A percentile compares a stretch with the other conserved stretches of the same genome.
Evolutionary conservation across 2,329 filamentous ascomycete genomes (phyloP).

Genomic region (Blumeria hordei): DNA sequence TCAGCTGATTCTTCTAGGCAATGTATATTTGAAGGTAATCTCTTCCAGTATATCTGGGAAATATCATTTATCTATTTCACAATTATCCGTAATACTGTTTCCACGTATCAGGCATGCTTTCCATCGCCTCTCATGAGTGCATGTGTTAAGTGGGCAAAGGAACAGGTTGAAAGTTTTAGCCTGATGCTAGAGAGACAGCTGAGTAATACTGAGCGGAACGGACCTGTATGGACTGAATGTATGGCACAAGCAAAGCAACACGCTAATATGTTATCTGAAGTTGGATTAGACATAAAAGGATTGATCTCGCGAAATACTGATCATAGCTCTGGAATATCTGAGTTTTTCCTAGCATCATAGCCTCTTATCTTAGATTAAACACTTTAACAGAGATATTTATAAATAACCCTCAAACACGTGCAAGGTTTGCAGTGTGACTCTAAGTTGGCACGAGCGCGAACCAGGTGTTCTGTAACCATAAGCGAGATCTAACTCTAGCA

Average conservation of each 20-base stretch:
- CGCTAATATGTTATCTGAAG: constrained; percentile 54
- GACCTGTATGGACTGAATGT: constrained; percentile 58
- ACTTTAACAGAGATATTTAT: no score
- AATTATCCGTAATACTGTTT: constrained; percentile 78
- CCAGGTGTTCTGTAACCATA: background rate
- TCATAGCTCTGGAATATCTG: no score
- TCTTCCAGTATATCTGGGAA: constrained; percentile 84
- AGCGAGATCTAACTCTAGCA: background rate
- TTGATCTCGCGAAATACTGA: constrained; percentile 38
- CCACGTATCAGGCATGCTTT: constrained; percentile 72
- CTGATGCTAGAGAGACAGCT: constrained; percentile 58
- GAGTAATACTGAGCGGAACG: constrained; percentile 59
- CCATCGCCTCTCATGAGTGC: constrained; percentile 72
- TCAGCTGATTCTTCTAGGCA: constrained; percentile 29
- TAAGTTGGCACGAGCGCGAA: background rate
- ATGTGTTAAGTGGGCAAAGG: constrained; percentile 96
- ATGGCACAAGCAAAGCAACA: constrained; percentile 63
- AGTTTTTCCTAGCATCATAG: no score
- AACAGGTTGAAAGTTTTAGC: constrained; percentile 81
- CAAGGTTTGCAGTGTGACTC: no score
- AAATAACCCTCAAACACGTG: no score
- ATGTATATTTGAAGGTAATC: constrained; percentile 83
- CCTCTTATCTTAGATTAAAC: no score
- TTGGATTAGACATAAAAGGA: constrained; percentile 73
- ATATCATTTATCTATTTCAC: constrained; percentile 91